These are phyloP conservation scores for Uncinocarpus reesii DNA, from an alignment of 2,329 filamentous ascomycete genomes.

Conservation along the genomic window DNA sequence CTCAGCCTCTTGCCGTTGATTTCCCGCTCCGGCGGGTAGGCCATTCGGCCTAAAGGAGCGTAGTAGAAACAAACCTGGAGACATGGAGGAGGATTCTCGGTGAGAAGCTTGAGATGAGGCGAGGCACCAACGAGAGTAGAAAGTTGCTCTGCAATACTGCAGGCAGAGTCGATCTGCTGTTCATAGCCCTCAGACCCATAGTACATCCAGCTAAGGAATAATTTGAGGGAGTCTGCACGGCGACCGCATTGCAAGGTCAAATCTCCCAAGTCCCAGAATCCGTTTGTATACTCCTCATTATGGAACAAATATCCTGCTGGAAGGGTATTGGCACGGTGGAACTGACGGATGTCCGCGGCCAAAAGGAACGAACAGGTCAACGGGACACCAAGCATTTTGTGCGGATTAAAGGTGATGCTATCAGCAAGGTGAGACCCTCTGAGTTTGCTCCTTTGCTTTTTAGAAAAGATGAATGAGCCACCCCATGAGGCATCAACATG, in stretches of 20 bases:
- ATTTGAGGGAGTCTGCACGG: slow-evolving; percentile 72
- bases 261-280: slow-evolving; percentile 83
- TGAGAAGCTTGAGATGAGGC: slow-evolving; percentile 59
- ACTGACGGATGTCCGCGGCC: slow-evolving; percentile 61
- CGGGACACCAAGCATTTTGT: slow-evolving; percentile 94
- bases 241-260: slow-evolving; percentile 89
- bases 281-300: slow-evolving; percentile 29
- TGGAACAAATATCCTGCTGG: slow-evolving; percentile 82
- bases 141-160: slow-evolving; percentile 60
- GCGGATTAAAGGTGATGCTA: slow-evolving; percentile 79
- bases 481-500: slow-evolving; percentile 93
- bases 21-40: slow-evolving; percentile 24
- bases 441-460: slow-evolving; percentile 54
- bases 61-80: slow-evolving; percentile 94
- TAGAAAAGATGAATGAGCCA: slow-evolving; percentile 67
- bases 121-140: slow-evolving; percentile 47
- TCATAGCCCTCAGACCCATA: slow-evolving; percentile 69
- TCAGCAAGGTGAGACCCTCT: slow-evolving; percentile 63
- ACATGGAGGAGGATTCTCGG: slow-evolving; percentile 68
- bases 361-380: slow-evolving; percentile 86
- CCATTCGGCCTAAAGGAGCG: slow-evolving; percentile 47
- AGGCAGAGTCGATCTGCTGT: slow-evolving; percentile 59
- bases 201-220: slow-evolving; percentile 82
- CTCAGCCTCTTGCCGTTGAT: slow-evolving; percentile 20
- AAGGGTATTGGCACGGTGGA: slow-evolving; percentile 76